A percentile compares a stretch with the other conserved stretches of the same genome.
Conservation (phyloP, 179 eudicot genomes). For the Nepenthes alata region DNA sequence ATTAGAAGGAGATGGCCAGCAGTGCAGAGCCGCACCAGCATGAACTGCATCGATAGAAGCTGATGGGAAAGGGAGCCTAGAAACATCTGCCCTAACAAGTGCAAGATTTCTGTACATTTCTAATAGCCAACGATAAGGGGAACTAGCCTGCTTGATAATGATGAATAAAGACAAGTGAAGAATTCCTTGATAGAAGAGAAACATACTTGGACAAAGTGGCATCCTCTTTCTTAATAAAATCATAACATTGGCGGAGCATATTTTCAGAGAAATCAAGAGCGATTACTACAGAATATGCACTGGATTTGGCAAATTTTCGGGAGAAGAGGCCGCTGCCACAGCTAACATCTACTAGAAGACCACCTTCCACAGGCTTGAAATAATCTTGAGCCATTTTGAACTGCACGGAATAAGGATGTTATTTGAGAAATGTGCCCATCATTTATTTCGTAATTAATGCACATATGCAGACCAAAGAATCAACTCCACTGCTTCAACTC, state of each 20-base stretch:
- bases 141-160: neutral
- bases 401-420: slow-evolving; percentile 29
- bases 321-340: slow-evolving; percentile 97
- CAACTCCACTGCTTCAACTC: neutral
- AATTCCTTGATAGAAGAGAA: neutral
- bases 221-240: slow-evolving; percentile 67
- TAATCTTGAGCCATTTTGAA: slow-evolving; percentile 94
- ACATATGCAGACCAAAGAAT: neutral
- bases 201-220: slow-evolving; percentile 42
- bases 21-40: slow-evolving; percentile 99
- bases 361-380: slow-evolving; percentile 73
- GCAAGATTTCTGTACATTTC: slow-evolving; percentile 64
- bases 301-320: slow-evolving; percentile 72
- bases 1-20: slow-evolving; percentile 94
- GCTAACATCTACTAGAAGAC: slow-evolving; percentile 77
- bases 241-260: slow-evolving; percentile 91
- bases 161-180: slow-evolving; percentile 1
- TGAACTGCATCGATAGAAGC: slow-evolving; percentile 94
- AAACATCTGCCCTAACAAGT: slow-evolving; percentile 92
- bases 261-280: slow-evolving; percentile 94
- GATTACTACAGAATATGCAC: slow-evolving; percentile 60
- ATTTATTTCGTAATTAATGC: too few relatives aligned
- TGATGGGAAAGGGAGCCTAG: slow-evolving; percentile 85
- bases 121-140: slow-evolving; percentile 11
- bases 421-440: neutral